These are phyloP conservation scores for Diaporthe caulivora DNA, from an alignment of 2,329 filamentous ascomycete species.

Conservation along the genomic window DNA sequence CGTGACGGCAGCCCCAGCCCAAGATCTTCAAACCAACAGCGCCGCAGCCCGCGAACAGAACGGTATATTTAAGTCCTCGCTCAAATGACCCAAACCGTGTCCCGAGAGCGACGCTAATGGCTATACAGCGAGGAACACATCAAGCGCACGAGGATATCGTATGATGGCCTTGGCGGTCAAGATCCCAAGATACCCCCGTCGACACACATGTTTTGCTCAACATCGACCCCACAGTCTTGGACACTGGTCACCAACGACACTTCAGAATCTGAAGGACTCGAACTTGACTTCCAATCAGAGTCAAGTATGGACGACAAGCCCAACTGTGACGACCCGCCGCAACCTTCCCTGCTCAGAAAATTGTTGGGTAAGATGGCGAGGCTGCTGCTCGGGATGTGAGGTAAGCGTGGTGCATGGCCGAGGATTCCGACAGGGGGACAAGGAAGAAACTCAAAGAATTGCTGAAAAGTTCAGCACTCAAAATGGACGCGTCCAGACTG, in stretches of 20 bases:
- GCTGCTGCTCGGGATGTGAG: conserved; percentile 13
- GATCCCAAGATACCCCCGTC: not conserved
- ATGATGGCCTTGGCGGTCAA: conserved; percentile 11
- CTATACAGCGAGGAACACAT: conserved; percentile 23
- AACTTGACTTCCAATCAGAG: not conserved
- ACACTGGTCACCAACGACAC: not conserved
- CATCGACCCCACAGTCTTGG: not conserved
- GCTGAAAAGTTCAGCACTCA: no score
- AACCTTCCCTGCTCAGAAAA: not conserved
- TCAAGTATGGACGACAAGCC: not conserved
- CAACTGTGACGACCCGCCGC: not conserved
- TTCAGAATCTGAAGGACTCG: not conserved
- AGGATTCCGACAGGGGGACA: not conserved
- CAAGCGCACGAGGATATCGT: conserved; percentile 34
- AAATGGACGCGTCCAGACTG: not conserved
- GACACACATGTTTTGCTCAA: not conserved
- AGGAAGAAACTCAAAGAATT: not conserved
- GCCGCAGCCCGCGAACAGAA: conserved; percentile 9
- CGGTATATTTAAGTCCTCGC: conserved; percentile 5
- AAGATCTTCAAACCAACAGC: not conserved
- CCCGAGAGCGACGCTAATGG: not conserved
- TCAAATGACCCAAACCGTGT: not conserved
- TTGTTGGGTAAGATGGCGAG: conserved; percentile 15
- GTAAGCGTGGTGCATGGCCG: not conserved
- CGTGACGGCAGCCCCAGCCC: not conserved